phyloP scores from a whole-genome alignment of 2,329 filamentous ascomycete species.

The Tolypocladium tropicale region DNA sequence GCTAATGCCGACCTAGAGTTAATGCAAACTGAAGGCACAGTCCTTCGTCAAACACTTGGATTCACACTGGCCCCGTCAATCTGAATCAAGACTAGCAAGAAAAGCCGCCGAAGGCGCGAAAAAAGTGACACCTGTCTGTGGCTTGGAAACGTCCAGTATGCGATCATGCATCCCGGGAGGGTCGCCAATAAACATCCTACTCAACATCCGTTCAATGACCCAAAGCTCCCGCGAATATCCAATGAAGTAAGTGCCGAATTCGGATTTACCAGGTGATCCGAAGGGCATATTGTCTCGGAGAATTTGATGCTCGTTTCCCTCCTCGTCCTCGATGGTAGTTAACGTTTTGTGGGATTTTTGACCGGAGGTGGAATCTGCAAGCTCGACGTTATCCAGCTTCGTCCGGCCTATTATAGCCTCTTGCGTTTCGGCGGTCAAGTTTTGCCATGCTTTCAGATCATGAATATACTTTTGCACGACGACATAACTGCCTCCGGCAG shows the following conservation, averaged over 20 bases:
- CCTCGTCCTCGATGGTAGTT: conserved; percentile 39
- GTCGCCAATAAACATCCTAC: conserved; percentile 45
- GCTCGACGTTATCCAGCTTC: conserved; percentile 46
- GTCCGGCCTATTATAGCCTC: conserved; percentile 47
- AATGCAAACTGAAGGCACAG: no score
- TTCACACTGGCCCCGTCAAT: no score
- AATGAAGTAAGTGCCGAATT: conserved; percentile 51
- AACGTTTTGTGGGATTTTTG: conserved; percentile 45
- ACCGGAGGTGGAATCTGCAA: conserved; percentile 36
- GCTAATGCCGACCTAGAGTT: no score
- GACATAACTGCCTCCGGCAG: conserved; percentile 42
- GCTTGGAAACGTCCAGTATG: conserved; percentile 42
- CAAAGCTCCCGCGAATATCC: conserved; percentile 42
- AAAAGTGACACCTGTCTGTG: conserved; percentile 42
- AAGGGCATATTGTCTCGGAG: conserved; percentile 53
- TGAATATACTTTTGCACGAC: conserved; percentile 51
- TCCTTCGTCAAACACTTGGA: no score
- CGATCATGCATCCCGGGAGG: conserved; percentile 44
- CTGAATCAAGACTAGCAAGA: conserved; percentile 4
- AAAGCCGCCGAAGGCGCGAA: conserved; percentile 31
- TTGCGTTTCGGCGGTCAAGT: conserved; percentile 37
- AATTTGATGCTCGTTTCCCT: conserved; percentile 40
- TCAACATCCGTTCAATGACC: conserved; percentile 48
- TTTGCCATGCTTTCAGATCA: conserved; percentile 35
- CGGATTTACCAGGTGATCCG: conserved; percentile 36